phyloP scores from a whole-genome alignment of 2,329 filamentous ascomycete genomes.

The Ophiostoma sp. region DNA sequence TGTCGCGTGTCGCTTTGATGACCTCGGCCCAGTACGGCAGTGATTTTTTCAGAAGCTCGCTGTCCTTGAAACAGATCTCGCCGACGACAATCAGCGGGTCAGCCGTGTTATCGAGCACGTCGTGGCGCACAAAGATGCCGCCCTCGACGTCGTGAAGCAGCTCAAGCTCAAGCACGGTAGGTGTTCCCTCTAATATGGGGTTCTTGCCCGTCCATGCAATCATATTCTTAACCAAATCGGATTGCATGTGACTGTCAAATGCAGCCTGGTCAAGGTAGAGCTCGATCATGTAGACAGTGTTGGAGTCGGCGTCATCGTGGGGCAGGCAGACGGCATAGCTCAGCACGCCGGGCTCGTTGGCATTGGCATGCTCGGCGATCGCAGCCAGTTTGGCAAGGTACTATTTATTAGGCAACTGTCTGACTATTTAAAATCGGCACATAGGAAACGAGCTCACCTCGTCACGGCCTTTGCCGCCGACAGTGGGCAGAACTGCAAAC shows the following conservation, averaged over 20 bases:
- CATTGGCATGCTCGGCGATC: constrained; percentile 23
- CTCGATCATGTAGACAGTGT: constrained; percentile 28
- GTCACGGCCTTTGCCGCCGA: constrained; percentile 21
- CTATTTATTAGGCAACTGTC: background rate
- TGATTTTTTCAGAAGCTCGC: constrained; percentile 26
- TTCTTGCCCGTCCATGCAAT: background rate
- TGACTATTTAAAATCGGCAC: background rate
- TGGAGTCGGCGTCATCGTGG: constrained; percentile 29
- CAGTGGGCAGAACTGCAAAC: constrained; percentile 24
- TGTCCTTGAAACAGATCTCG: constrained; percentile 31
- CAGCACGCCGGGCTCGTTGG: constrained; percentile 28
- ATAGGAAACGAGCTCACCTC: constrained; percentile 21
- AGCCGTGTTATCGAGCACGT: constrained; percentile 14
- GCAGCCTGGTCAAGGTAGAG: constrained; percentile 26
- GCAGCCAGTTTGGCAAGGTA: constrained; percentile 24
- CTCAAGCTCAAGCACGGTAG: constrained; percentile 27
- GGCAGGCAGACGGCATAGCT: constrained; percentile 31
- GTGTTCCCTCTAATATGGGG: constrained; percentile 7
- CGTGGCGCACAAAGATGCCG: constrained; percentile 26
- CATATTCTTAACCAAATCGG: background rate
- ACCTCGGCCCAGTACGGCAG: constrained; percentile 32
- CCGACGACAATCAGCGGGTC: constrained; percentile 31
- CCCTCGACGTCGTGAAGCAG: constrained; percentile 27
- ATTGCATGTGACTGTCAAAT: background rate
- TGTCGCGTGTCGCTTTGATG: constrained; percentile 27